phyloP scores from a whole-genome alignment of 257 asterid species.

The Solanum verrucosum region DNA sequence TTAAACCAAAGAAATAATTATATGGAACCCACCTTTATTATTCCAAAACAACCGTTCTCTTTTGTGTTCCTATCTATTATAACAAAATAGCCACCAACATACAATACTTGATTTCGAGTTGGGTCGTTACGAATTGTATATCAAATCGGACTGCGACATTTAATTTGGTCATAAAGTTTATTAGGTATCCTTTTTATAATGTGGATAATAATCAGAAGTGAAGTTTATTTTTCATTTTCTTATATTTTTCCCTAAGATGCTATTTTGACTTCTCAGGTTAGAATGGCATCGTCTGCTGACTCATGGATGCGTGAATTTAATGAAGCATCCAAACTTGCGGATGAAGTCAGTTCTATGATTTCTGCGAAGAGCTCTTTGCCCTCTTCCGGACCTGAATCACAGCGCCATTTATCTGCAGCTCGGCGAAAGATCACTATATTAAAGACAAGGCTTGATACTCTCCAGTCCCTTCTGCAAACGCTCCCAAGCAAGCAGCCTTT shows the following conservation, averaged over 20 bases:
- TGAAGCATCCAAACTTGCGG: slow-evolving; percentile 15
- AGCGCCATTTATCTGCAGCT: slow-evolving; percentile 11
- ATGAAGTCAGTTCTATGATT: slow-evolving; percentile 7
- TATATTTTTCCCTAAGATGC: background rate
- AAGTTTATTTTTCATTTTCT: background rate
- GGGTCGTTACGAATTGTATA: background rate
- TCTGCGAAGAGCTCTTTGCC: slow-evolving; percentile 2
- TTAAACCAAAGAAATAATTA: background rate
- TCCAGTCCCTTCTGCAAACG: slow-evolving; percentile 9
- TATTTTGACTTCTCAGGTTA: background rate
- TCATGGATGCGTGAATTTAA: slow-evolving; percentile 14
- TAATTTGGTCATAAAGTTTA: background rate
- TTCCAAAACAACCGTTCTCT: background rate
- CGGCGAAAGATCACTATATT: slow-evolving; percentile 15
- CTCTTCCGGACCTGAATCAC: slow-evolving; percentile 9
- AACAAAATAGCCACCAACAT: background rate
- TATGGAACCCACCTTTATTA: background rate
- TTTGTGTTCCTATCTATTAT: background rate
- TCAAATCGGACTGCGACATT: background rate
- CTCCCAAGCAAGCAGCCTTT: slow-evolving; percentile 11
- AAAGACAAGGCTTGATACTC: slow-evolving; percentile 12
- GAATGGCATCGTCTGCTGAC: slow-evolving; percentile 13
- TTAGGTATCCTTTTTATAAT: background rate
- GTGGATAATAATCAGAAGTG: background rate
- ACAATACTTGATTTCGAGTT: background rate